A percentile compares a stretch with the other conserved stretches of the same genome.
Evolutionary conservation across 352 stramenopile species (phyloP).

Genomic region (Globisporangium takayamanum): DNA sequence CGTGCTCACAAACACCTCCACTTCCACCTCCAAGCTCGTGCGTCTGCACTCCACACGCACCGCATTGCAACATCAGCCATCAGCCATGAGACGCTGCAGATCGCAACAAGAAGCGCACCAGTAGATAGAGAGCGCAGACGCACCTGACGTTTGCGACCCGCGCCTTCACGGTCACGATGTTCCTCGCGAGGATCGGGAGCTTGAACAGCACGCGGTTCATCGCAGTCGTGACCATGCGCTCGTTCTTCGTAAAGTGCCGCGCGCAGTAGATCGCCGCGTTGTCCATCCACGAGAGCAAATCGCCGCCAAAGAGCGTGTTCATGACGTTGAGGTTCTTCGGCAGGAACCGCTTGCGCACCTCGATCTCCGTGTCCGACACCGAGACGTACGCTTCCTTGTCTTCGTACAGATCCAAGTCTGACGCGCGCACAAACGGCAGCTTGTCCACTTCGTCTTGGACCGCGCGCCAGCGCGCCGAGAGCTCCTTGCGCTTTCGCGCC

Average conservation of each 20-base stretch:
- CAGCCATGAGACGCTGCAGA: not conserved
- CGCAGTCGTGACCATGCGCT: conserved; percentile 52
- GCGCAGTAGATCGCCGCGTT: conserved; percentile 55
- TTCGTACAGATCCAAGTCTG: conserved; percentile 7
- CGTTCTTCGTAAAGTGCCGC: conserved; percentile 55
- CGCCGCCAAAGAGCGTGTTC: conserved; percentile 60
- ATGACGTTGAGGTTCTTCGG: conserved; percentile 69
- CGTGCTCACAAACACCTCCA: conserved; percentile 51
- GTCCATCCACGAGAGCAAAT: conserved; percentile 62
- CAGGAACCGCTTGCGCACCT: conserved; percentile 68
- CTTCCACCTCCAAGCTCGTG: conserved; percentile 54
- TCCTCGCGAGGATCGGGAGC: conserved; percentile 48
- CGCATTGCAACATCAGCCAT: not conserved
- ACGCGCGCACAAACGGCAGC: conserved; percentile 16
- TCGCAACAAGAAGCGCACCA: too few relatives aligned
- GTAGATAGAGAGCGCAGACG: not conserved
- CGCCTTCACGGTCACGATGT: conserved; percentile 58
- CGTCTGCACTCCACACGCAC: conserved; percentile 19
- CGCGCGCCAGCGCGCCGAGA: conserved; percentile 31
- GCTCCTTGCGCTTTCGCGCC: conserved; percentile 27
- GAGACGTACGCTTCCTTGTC: conserved; percentile 23
- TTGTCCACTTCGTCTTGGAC: conserved; percentile 41
- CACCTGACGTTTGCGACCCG: conserved; percentile 46
- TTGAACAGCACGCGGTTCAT: conserved; percentile 71
- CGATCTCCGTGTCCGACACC: conserved; percentile 52